Percentiles rank a stretch among this genome's conserved stretches.
These are phyloP conservation scores for Colletotrichum sp. DNA, from an alignment of 2,329 filamentous ascomycete genomes.

Conservation along the genomic window DNA sequence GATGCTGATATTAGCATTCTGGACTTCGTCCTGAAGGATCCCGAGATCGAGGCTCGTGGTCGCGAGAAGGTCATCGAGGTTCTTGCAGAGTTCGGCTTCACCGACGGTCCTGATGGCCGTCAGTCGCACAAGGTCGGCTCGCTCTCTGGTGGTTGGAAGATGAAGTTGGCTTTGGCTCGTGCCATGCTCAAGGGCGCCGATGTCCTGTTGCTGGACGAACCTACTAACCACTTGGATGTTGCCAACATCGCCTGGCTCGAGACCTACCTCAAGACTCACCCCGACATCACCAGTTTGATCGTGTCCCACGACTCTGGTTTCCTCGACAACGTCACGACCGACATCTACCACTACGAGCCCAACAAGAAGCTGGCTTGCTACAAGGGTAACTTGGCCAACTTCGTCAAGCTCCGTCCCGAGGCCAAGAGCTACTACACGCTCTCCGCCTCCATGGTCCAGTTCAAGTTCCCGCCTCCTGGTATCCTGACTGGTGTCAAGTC, in stretches of 20 bases:
- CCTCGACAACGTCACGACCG: slow-evolving; percentile 95
- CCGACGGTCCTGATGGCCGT: slow-evolving; percentile 83
- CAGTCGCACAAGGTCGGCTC: slow-evolving; percentile 92
- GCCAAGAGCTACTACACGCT: slow-evolving; percentile 98
- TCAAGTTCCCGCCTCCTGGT: slow-evolving; percentile 97
- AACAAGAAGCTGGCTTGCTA: slow-evolving; percentile 92
- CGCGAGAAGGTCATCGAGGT: slow-evolving; percentile 82
- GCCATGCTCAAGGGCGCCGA: slow-evolving; percentile 98
- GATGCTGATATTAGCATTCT: slow-evolving; percentile 96
- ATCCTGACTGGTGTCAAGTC: slow-evolving; percentile 97
- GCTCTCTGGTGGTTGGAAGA: slow-evolving; percentile 98
- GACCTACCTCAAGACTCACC: slow-evolving; percentile 93
- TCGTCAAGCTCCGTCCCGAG: slow-evolving; percentile 90
- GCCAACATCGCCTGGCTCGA: slow-evolving; percentile 96
- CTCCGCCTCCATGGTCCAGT: slow-evolving; percentile 85
- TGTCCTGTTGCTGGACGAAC: slow-evolving; percentile 94
- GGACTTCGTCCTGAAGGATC: slow-evolving; percentile 90
- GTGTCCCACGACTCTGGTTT: slow-evolving; percentile 99
- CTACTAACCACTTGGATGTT: slow-evolving; percentile 98
- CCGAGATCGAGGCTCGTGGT: slow-evolving; percentile 80
- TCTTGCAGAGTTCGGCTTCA: slow-evolving; percentile 92
- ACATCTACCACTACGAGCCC: slow-evolving; percentile 98
- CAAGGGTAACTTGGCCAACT: slow-evolving; percentile 81
- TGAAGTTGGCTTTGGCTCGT: slow-evolving; percentile 95
- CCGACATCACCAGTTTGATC: slow-evolving; percentile 95